phyloP scores from a whole-genome alignment of 2,329 filamentous ascomycete genomes.

The Pyrenophora seminiperda region DNA sequence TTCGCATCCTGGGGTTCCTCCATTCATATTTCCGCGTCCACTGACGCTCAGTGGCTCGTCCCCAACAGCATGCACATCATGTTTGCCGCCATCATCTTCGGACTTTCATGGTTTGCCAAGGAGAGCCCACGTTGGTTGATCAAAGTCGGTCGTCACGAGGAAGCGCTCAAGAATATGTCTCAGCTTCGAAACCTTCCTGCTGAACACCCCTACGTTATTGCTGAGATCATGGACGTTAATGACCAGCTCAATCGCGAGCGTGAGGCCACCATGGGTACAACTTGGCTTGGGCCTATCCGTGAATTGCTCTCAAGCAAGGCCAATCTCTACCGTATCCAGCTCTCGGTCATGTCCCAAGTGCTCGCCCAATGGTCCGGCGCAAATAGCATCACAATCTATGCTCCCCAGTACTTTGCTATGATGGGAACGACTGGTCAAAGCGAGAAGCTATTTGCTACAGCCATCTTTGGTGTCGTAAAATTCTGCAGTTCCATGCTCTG shows the following conservation, averaged over 20 bases:
- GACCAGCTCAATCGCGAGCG: slow-evolving; percentile 70
- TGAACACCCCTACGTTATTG: slow-evolving; percentile 65
- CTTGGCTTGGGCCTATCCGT: slow-evolving; percentile 68
- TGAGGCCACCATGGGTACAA: slow-evolving; percentile 70
- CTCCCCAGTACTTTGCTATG: slow-evolving; percentile 72
- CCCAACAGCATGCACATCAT: slow-evolving; percentile 79
- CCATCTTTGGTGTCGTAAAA: slow-evolving; percentile 77
- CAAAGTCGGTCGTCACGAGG: slow-evolving; percentile 65
- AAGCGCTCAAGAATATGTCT: slow-evolving; percentile 62
- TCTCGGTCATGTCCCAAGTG: slow-evolving; percentile 71
- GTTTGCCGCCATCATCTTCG: slow-evolving; percentile 73
- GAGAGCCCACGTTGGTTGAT: slow-evolving; percentile 75
- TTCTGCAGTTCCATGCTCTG: slow-evolving; percentile 69
- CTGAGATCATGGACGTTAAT: slow-evolving; percentile 69
- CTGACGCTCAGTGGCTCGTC: slow-evolving; percentile 60
- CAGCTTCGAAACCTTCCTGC: slow-evolving; percentile 63
- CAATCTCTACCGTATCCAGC: slow-evolving; percentile 75
- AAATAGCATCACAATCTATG: slow-evolving; percentile 71
- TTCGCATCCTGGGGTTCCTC: slow-evolving; percentile 67
- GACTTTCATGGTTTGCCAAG: slow-evolving; percentile 69
- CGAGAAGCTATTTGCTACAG: slow-evolving; percentile 73
- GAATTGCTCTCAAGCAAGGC: slow-evolving; percentile 70
- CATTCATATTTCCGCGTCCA: slow-evolving; percentile 56
- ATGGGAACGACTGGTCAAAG: slow-evolving; percentile 71
- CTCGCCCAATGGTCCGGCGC: slow-evolving; percentile 76